Evolutionary conservation across 75 land plant species (phyloP).

Genomic region (Cryptomeria japonica): DNA sequence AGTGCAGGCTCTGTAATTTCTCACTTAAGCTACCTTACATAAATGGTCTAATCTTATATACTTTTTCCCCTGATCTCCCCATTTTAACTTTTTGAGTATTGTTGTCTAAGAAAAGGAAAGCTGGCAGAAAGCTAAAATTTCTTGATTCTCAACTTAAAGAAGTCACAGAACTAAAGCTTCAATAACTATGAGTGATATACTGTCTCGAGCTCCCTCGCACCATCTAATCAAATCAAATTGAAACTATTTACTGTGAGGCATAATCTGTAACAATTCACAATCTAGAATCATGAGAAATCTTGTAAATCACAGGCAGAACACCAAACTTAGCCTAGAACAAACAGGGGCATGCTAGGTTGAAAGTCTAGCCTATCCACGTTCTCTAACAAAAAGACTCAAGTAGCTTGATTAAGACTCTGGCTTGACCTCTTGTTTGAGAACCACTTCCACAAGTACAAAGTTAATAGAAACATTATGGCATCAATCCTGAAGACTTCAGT

Average conservation of each 20-base stretch:
- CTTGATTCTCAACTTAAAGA: neutral
- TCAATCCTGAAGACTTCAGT: neutral
- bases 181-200: neutral
- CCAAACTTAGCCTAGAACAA: neutral
- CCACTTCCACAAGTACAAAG: neutral
- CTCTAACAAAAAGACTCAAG: neutral
- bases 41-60: no score
- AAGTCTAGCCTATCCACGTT: neutral
- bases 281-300: neutral
- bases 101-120: neutral
- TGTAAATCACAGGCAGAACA: neutral
- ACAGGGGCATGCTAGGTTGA: neutral
- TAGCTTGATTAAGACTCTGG: neutral
- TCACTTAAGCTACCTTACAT: no score
- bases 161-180: no score
- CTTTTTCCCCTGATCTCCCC: no score
- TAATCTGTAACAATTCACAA: neutral
- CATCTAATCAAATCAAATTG: neutral
- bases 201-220: neutral
- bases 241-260: neutral
- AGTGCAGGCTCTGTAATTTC: no score
- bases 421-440: neutral
- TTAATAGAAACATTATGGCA: no score
- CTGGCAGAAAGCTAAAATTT: neutral
- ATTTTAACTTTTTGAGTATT: neutral